These are phyloP conservation scores for Paratinospora sagittata DNA, from an alignment of 164 flowering plant species.

Conservation along the genomic window DNA sequence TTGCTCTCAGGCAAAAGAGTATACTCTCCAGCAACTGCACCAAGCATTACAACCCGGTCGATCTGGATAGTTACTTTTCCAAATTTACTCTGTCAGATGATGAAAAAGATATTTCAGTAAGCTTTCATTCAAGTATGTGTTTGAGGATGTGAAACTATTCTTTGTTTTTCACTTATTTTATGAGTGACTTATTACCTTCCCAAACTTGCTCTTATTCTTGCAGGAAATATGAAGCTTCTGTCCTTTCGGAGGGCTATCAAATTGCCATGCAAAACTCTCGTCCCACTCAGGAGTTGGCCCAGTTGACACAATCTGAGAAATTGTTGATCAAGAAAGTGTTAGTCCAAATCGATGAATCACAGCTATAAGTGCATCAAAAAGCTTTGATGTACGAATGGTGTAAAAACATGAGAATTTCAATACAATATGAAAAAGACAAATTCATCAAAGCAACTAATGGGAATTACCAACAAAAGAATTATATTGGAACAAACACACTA, in stretches of 20 bases:
- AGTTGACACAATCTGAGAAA: conserved; percentile 68
- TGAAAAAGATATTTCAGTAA: conserved; percentile 9
- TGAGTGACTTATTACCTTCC: conserved; percentile 63
- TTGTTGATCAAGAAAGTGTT: neutral
- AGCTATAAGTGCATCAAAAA: neutral
- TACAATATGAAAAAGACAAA: neutral
- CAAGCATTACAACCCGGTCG: conserved; percentile 90
- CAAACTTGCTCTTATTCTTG: conserved; percentile 98
- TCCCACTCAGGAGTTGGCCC: conserved; percentile 97
- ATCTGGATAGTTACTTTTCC: conserved; percentile 98
- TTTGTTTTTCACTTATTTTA: neutral
- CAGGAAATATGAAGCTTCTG: conserved; percentile 98
- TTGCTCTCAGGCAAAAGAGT: conserved; percentile 81
- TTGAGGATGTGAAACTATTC: neutral
- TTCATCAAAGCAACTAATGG: neutral
- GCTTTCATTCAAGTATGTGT: neutral
- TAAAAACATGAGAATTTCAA: neutral
- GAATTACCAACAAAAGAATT: neutral
- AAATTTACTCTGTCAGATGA: conserved; percentile 64
- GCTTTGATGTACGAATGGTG: neutral
- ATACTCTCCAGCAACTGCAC: conserved; percentile 93
- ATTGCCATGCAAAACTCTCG: conserved; percentile 88
- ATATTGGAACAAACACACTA: no score
- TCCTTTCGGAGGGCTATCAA: conserved; percentile 97
- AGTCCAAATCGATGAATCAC: neutral